Evolutionary conservation across 768 basidiomycete genomes (phyloP).

Genomic region (Roridomyces roridus): DNA sequence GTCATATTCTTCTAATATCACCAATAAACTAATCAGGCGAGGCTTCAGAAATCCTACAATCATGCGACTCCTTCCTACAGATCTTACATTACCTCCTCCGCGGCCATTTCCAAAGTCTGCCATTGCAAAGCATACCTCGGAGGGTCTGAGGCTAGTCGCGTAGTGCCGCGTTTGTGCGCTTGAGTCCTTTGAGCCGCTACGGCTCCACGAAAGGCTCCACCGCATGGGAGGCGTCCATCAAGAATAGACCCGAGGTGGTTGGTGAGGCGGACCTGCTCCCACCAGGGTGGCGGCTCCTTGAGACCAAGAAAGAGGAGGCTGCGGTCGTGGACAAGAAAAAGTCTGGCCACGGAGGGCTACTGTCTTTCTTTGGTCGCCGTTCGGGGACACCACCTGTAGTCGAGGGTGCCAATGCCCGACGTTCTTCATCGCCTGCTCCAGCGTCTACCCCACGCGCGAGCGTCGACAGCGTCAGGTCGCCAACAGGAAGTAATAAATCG

Average conservation of each 20-base stretch:
- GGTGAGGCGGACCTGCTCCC: constrained; percentile 62
- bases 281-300: constrained; percentile 76
- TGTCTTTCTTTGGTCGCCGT: constrained; percentile 75
- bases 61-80: constrained; percentile 55
- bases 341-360: constrained; percentile 53
- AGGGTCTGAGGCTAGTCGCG: constrained; percentile 70
- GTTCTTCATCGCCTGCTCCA: constrained; percentile 22
- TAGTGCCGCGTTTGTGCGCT: constrained; percentile 55
- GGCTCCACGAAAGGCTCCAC: constrained; percentile 74
- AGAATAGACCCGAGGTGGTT: constrained; percentile 51
- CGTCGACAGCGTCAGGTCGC: constrained; percentile 31
- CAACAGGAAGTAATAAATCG: constrained; percentile 9
- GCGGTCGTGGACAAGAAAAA: constrained; percentile 57
- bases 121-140: constrained; percentile 62
- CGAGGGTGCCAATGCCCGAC: constrained; percentile 27
- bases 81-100: constrained; percentile 54
- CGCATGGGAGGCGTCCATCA: constrained; percentile 77
- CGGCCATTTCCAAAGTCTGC: constrained; percentile 61
- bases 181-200: constrained; percentile 75
- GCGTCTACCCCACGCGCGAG: constrained; percentile 32
- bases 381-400: constrained; percentile 34
- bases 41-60: constrained; percentile 44
- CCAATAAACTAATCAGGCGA: neutral
- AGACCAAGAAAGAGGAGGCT: constrained; percentile 48
- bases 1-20: constrained; percentile 32